Conservation (phyloP, 306 rosid genomes). For the Ormosia semicastrata region DNA sequence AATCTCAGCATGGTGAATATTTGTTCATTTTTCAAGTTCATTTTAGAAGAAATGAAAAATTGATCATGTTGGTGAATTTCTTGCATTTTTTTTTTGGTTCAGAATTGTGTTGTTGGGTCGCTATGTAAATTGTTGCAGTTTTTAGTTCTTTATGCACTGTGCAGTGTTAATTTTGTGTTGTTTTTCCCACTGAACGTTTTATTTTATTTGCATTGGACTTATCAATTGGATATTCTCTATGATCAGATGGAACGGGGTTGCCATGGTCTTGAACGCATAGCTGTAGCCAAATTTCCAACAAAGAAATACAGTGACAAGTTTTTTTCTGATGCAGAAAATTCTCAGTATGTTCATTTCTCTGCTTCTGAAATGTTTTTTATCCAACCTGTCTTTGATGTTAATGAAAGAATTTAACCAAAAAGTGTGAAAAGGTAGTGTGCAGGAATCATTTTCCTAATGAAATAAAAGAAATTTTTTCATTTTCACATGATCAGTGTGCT, state of each 20-base stretch:
- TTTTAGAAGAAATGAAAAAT: not conserved
- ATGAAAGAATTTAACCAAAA: not conserved
- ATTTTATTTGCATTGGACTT: slow-evolving; percentile 26
- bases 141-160: not conserved
- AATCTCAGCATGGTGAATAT: slow-evolving; percentile 62
- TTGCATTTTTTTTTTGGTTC: not conserved
- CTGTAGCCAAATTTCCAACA: slow-evolving; percentile 71
- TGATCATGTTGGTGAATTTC: not conserved
- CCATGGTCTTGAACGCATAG: slow-evolving; percentile 68
- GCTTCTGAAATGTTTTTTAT: not conserved
- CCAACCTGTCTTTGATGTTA: not conserved
- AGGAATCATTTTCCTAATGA: too few species aligned
- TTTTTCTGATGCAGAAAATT: slow-evolving; percentile 69
- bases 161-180: not conserved
- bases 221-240: slow-evolving; percentile 16
- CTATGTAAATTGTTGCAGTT: not conserved
- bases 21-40: not conserved
- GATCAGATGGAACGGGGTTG: slow-evolving; percentile 79
- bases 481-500: not conserved
- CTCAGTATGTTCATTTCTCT: slow-evolving; percentile 68
- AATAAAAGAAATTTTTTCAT: not conserved
- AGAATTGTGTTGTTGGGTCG: not conserved
- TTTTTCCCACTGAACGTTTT: slow-evolving; percentile 11
- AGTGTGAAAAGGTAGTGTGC: too few species aligned
- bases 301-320: slow-evolving; percentile 77